These are phyloP conservation scores for Peniophora sp. DNA, from an alignment of 1,284 basidiomycete species.

Conservation along the genomic window DNA sequence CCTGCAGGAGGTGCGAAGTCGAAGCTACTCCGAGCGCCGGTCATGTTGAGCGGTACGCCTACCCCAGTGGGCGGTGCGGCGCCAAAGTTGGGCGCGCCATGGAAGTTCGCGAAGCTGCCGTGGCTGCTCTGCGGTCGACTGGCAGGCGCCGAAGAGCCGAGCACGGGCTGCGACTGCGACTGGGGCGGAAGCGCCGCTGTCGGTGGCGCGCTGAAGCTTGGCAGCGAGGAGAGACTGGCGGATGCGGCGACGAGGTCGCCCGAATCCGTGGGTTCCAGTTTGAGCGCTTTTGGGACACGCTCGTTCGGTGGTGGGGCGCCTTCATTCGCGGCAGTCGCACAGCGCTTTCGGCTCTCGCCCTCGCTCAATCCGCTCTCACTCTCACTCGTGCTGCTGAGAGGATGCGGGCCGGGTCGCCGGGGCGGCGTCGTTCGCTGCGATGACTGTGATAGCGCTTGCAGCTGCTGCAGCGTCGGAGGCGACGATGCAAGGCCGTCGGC, in stretches of 20 bases:
- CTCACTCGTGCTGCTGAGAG: conserved; percentile 17
- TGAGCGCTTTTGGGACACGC: conserved; percentile 54
- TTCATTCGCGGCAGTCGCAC: conserved; percentile 54
- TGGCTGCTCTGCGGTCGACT: conserved; percentile 33
- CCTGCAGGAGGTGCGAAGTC: conserved; percentile 11
- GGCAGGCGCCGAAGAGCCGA: not conserved
- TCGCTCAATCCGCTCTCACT: conserved; percentile 16
- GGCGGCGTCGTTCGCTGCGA: not conserved
- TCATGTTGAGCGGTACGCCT: conserved; percentile 10
- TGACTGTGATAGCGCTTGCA: conserved; percentile 14
- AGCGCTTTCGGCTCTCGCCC: conserved; percentile 49
- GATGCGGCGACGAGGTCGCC: conserved; percentile 12
- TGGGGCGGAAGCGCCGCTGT: conserved; percentile 8
- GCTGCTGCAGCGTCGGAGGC: conserved; percentile 12
- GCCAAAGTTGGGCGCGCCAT: not conserved
- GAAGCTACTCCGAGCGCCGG: conserved; percentile 5
- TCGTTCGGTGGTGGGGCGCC: conserved; percentile 16
- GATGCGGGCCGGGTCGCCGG: conserved; percentile 2
- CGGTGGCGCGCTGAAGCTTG: conserved; percentile 12
- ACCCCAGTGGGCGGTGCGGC: not conserved
- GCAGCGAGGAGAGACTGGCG: conserved; percentile 15
- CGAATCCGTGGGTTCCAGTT: conserved; percentile 59
- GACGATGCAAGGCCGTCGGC: conserved; percentile 22
- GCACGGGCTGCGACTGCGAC: conserved; percentile 6
- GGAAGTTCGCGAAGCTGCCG: conserved; percentile 14